Conservation (phyloP, 495 filamentous ascomycete genomes). For the Hypoxylon trugodes region DNA sequence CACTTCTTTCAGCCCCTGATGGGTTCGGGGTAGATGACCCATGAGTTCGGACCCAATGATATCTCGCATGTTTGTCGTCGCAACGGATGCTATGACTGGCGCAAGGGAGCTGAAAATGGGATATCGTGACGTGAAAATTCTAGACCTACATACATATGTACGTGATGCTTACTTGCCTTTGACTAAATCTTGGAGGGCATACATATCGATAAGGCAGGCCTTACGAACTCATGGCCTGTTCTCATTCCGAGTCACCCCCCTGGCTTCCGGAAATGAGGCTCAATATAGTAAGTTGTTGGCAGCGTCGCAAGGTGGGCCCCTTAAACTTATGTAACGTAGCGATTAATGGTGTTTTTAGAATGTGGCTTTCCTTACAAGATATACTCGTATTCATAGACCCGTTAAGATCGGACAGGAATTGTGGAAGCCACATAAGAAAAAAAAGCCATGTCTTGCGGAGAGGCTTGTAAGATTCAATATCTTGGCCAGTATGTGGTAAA, state of each 20-base stretch:
- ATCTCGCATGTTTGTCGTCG: not conserved
- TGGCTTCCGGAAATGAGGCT: constrained; percentile 39
- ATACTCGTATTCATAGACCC: not conserved
- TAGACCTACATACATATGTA: not conserved
- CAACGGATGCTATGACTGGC: not conserved
- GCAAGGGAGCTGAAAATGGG: not conserved
- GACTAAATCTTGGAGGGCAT: not conserved
- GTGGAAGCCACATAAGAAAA: constrained; percentile 2
- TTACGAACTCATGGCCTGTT: constrained; percentile 25
- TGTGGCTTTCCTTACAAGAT: constrained; percentile 12
- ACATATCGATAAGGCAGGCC: constrained; percentile 1
- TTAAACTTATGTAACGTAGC: constrained; percentile 3
- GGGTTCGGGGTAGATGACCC: constrained; percentile 11
- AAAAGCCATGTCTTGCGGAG: constrained; percentile 9
- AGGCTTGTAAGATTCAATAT: constrained; percentile 16
- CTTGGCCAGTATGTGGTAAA: constrained; percentile 5
- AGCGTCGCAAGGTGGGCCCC: constrained; percentile 9
- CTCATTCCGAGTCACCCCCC: constrained; percentile 28
- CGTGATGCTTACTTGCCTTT: not conserved
- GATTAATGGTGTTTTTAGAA: constrained; percentile 27
- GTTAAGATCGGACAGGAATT: not conserved
- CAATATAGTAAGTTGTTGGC: constrained; percentile 28
- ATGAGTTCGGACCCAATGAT: constrained; percentile 20
- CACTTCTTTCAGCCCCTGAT: constrained; percentile 28
- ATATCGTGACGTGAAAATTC: constrained; percentile 10